Base-by-base conservation (phyloP, 768 basidiomycete genomes). In the Clitopilus hobsonii region DNA sequence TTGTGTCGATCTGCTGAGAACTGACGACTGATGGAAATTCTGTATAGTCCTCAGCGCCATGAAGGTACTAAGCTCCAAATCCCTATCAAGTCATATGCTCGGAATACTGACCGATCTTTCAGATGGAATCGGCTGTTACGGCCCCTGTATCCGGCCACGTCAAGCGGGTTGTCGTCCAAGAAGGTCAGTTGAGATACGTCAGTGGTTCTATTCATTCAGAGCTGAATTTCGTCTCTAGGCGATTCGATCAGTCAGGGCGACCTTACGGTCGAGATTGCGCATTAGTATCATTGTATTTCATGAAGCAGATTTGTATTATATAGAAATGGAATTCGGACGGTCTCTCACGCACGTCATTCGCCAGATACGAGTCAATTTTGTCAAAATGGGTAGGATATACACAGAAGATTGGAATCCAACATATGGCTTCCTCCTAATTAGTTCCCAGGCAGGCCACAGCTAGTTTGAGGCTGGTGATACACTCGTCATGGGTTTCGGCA, bases 51-150 rank as follows among this genome's bases (percentile, higher is more conserved):
- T 97, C 72, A 94, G 91, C 69, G 96, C 96, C 14, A 98, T 98
- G 96, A 95, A 96, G 88, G 91, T 82, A 63, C 71, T 81, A 65
- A 58, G 49, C 59, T 57, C 18, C n/a, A 51, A 27, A 36, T 56
- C 32, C n/a, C 13, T 45, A 45, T 51, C 25, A 41, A 25, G 48
- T 49, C 48, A 49, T 16, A 36, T 45, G 41, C 4, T 8, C 41
- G n/a, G 18, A 6, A 18, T 18, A 18, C 60, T 66, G 22, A 63
- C 53, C 53, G 52, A 60, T 49, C 59, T 64, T 59, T 62, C 64
- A 95, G 94, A 98, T 98, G 96, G 96, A 99, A 76, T 94, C 91
- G 58, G 86, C 91, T 59, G 94, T 98, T 47, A 96, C 94, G 26
- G 90, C 94, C 25, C 95, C 97, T 23, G 96, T 98, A 41, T 94